Evolutionary conservation across 768 basidiomycete species (phyloP).

Genomic region (Trametes maxima): DNA sequence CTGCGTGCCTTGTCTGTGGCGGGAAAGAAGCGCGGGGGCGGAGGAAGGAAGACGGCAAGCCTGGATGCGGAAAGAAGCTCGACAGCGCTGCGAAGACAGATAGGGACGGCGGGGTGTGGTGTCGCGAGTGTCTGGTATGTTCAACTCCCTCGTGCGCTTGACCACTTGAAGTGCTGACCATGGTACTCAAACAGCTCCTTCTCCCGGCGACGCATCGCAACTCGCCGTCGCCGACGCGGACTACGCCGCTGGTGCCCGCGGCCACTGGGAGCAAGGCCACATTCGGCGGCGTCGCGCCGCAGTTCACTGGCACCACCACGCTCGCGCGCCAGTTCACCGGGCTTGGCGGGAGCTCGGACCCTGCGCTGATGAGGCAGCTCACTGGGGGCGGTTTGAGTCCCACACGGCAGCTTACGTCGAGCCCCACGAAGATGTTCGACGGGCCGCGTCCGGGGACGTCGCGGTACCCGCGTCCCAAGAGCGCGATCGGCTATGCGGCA

Average conservation of each 20-base stretch:
- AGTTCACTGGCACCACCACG: conserved; percentile 71
- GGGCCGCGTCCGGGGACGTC: conserved; percentile 38
- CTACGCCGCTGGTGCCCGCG: conserved; percentile 46
- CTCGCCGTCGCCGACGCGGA: conserved; percentile 56
- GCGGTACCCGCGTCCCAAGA: conserved; percentile 69
- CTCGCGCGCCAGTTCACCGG: conserved; percentile 78
- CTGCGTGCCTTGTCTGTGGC: conserved; percentile 76
- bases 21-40: conserved; percentile 56
- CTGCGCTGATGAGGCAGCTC: conserved; percentile 51
- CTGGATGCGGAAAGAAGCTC: conserved; percentile 81
- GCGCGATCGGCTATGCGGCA: conserved; percentile 67
- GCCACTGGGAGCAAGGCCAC: conserved; percentile 42
- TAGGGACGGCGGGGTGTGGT: conserved; percentile 73
- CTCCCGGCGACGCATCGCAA: conserved; percentile 52
- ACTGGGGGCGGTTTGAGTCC: conserved; percentile 71
- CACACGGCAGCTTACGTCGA: conserved; percentile 61
- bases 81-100: conserved; percentile 83
- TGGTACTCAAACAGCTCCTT: conserved; percentile 46
- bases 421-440: conserved; percentile 73
- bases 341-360: conserved; percentile 43
- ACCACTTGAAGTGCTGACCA: background rate
- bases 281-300: conserved; percentile 45
- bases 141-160: background rate
- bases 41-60: conserved; percentile 56
- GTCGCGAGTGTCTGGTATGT: conserved; percentile 80